Base-by-base conservation (phyloP, 2,329 filamentous ascomycete genomes). In the Penicillium frequentans region DNA sequence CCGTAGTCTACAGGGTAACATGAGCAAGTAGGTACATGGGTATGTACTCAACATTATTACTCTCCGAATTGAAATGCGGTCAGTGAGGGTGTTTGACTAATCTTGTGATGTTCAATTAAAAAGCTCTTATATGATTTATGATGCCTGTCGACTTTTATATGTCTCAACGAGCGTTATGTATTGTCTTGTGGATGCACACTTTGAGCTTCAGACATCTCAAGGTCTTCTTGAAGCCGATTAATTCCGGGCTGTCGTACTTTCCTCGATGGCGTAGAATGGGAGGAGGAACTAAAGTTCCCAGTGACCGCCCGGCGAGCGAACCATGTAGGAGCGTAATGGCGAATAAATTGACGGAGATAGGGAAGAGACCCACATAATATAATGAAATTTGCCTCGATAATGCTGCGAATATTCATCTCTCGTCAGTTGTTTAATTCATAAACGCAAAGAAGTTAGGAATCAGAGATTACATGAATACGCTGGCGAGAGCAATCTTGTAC, bases 401-500 rank as follows among this genome's bases (percentile, higher is more conserved):
- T 19, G 13, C 35, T 37, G 16, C 8, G 5, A 31, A 13, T 1
- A 13, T 31, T 31, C 11, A 31, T 31, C 29, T 14, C 29, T 11
- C 29, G 29, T 31, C 29, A 31, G 29, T 14, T 13, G 1, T 31
- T 5, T 31, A 11, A 5, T 31, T 31, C 29, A 14, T 5, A 31
- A 31, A 31, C 5, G 29, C 11, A 31, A 13, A 13, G 3, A 3
- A 31, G 5, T 5, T 31, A 14, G 1, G 13, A 29, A 31, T 31
- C 11, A 5, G 5, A 5, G 13, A 31, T 44, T 29, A 60, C 58
- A 59, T 27, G 29, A 62, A 58, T n/a, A 60, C n/a, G 43, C 52
- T 35, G 24, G 57, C 60, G 23, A 67, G 50, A 16, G 54, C 58
- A 6, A 67, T 54, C 7, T 62, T 45, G 45, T 63, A 61, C 5